Conservation (phyloP, 2,329 filamentous ascomycete species). For the Penicillium expansum region DNA sequence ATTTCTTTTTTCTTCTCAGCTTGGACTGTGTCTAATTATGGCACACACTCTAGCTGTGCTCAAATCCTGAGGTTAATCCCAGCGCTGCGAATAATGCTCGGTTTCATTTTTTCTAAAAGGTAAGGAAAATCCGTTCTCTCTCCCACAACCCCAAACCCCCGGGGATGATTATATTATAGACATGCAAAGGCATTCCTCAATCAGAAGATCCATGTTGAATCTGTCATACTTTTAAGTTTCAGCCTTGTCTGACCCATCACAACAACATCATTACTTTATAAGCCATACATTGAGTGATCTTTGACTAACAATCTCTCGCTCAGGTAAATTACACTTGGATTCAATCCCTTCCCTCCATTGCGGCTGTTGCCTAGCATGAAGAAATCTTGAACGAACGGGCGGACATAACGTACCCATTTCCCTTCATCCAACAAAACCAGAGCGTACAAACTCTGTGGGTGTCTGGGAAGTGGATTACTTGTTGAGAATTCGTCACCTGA, state of each 20-base stretch:
- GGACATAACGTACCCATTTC: constrained; percentile 60
- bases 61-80: background rate
- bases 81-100: background rate
- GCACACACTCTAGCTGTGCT: background rate
- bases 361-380: constrained; percentile 49
- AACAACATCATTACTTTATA: constrained; percentile 16
- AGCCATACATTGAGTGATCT: constrained; percentile 22
- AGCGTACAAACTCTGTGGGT: constrained; percentile 65
- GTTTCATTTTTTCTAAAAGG: constrained; percentile 42
- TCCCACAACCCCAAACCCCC: constrained; percentile 13
- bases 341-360: constrained; percentile 17
- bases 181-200: constrained; percentile 68
- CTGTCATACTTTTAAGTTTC: constrained; percentile 62
- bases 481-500: constrained; percentile 70
- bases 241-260: constrained; percentile 62
- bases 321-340: constrained; percentile 33
- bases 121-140: constrained; percentile 29
- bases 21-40: constrained; percentile 8
- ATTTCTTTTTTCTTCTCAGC: background rate
- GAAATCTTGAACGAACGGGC: constrained; percentile 67
- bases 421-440: constrained; percentile 53
- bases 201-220: constrained; percentile 64
- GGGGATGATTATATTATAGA: constrained; percentile 61
- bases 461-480: constrained; percentile 55
- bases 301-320: constrained; percentile 31